Evolutionary conservation across 208 protist genomes (phyloP).

Genomic region (Wallacemonas rigidus): DNA sequence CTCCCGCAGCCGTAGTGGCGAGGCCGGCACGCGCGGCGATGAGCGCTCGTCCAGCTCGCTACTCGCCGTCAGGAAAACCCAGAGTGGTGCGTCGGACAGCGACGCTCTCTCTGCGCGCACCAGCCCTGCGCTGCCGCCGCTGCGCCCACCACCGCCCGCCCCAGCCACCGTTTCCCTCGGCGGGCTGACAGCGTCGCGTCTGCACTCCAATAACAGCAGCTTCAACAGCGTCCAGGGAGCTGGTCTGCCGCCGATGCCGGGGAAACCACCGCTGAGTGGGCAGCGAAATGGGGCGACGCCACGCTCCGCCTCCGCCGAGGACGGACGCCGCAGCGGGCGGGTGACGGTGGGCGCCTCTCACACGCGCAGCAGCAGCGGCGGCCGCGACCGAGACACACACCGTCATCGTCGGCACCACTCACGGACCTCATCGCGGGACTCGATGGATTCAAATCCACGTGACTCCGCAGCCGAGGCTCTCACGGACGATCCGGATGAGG

Average conservation of each 20-base stretch:
- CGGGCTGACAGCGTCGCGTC: slow-evolving; percentile 19
- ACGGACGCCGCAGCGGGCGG: slow-evolving; percentile 6
- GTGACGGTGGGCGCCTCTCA: background rate
- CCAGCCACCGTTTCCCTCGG: slow-evolving; percentile 18
- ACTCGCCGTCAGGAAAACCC: background rate
- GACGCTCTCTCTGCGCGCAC: background rate
- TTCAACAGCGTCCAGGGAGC: slow-evolving; percentile 18
- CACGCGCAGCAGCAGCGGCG: slow-evolving; percentile 16
- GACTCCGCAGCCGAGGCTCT: too few species aligned
- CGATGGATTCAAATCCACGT: background rate
- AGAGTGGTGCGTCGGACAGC: background rate
- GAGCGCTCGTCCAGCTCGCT: background rate
- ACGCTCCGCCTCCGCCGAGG: slow-evolving; percentile 1
- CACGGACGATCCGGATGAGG: too few species aligned
- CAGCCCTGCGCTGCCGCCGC: slow-evolving; percentile 11
- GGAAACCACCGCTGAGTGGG: slow-evolving; percentile 60
- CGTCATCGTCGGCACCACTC: slow-evolving; percentile 4
- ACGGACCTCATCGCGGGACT: background rate
- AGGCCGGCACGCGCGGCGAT: background rate
- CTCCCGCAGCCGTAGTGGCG: slow-evolving; percentile 11
- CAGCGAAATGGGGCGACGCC: slow-evolving; percentile 27
- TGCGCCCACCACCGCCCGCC: slow-evolving; percentile 13
- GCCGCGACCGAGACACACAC: slow-evolving; percentile 7
- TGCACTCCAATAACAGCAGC: slow-evolving; percentile 30
- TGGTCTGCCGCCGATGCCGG: slow-evolving; percentile 27